Conservation (phyloP, 345 rosid genomes). For the Gossypium rotundifolium region DNA sequence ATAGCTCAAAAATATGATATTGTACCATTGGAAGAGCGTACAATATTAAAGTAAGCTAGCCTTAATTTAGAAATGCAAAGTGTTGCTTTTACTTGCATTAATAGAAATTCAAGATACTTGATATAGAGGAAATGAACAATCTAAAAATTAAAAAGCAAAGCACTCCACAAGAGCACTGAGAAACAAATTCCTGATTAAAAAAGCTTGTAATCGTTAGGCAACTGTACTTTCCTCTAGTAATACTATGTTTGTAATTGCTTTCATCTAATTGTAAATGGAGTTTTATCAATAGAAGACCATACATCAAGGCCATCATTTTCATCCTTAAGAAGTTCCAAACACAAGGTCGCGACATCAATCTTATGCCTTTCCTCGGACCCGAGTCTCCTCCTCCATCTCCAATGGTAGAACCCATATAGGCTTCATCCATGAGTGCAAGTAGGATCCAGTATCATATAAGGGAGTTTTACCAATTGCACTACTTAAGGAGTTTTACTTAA, state of each 20-base stretch:
- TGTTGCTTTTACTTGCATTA: too few species aligned
- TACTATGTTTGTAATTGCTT: not conserved
- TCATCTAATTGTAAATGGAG: not conserved
- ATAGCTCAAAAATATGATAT: not conserved
- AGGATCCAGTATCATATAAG: conserved; percentile 64
- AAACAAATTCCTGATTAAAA: not conserved
- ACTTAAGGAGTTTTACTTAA: conserved; percentile 8
- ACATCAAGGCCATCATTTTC: conserved; percentile 96
- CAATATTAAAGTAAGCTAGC: not conserved
- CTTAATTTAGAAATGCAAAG: too few species aligned
- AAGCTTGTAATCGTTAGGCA: not conserved
- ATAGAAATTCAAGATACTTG: too few species aligned
- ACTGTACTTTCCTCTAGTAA: not conserved
- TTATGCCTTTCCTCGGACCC: conserved; percentile 69
- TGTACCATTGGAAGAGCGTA: not conserved
- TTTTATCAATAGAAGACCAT: conserved; percentile 22
- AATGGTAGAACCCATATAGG: conserved; percentile 63
- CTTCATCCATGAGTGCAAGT: conserved; percentile 44
- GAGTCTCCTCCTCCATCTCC: conserved; percentile 85
- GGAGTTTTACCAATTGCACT: not conserved
- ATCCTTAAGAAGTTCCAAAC: conserved; percentile 94
- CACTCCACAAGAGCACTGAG: not conserved
- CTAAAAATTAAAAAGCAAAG: too few species aligned
- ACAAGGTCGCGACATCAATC: conserved; percentile 78
- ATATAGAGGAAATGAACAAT: too few species aligned